A percentile compares a stretch with the other conserved stretches of the same genome.
phyloP scores from a whole-genome alignment of 2,329 filamentous ascomycete species.

The Cladosporium phlei region DNA sequence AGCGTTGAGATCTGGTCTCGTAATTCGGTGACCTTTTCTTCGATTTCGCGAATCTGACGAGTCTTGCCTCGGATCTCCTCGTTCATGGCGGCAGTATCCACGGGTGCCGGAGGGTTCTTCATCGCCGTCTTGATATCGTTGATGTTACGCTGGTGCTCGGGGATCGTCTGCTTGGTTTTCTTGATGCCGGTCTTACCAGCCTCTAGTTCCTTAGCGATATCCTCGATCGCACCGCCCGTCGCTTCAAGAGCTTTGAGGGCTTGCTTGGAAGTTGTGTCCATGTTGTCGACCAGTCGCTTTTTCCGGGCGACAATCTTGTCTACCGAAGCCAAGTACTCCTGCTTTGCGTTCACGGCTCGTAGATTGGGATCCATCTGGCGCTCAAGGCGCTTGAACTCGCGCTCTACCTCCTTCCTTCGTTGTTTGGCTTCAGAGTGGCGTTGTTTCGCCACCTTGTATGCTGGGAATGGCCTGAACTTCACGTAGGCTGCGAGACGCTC shows the following conservation, averaged over 20 bases:
- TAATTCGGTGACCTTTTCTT: conserved; percentile 40
- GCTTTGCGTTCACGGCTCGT: conserved; percentile 63
- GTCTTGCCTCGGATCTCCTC: conserved; percentile 62
- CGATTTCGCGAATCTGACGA: conserved; percentile 41
- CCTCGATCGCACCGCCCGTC: conserved; percentile 34
- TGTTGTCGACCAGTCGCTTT: conserved; percentile 49
- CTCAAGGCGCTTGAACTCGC: conserved; percentile 58
- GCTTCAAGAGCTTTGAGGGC: conserved; percentile 32
- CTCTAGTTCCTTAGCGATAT: conserved; percentile 34
- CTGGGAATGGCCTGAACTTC: conserved; percentile 59
- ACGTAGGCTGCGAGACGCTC: conserved; percentile 61
- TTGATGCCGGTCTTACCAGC: conserved; percentile 41
- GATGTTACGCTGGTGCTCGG: conserved; percentile 46
- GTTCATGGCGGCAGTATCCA: conserved; percentile 68
- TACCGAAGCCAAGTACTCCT: conserved; percentile 59
- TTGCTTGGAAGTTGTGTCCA: conserved; percentile 48
- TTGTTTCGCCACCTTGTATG: conserved; percentile 55
- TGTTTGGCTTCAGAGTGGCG: conserved; percentile 51
- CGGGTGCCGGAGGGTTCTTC: conserved; percentile 59
- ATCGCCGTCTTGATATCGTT: conserved; percentile 59
- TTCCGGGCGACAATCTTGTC: conserved; percentile 53
- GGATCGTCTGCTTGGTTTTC: conserved; percentile 29
- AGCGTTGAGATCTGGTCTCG: conserved; percentile 32
- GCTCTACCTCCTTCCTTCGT: conserved; percentile 50
- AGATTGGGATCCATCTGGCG: conserved; percentile 62